phyloP scores from a whole-genome alignment of 2,329 filamentous ascomycete species.

The Lachnellula hyalina region DNA sequence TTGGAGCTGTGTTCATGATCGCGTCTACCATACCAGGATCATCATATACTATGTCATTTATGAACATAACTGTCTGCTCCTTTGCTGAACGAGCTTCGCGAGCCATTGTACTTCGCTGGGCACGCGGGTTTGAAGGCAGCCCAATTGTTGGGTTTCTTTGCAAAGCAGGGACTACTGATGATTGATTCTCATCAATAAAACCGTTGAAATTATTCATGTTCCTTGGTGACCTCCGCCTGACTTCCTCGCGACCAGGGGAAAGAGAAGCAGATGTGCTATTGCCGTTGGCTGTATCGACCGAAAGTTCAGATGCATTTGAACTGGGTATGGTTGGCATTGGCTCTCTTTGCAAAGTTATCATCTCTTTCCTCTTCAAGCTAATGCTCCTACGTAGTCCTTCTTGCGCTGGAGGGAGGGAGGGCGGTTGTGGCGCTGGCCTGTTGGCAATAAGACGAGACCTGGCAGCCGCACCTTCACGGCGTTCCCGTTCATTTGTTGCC shows the following conservation, averaged over 20 bases:
- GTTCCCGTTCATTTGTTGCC: constrained; percentile 26
- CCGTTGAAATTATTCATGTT: constrained; percentile 18
- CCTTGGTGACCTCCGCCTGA: constrained; percentile 29
- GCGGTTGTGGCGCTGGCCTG: constrained; percentile 21
- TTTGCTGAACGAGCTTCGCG: constrained; percentile 20
- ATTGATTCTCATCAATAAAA: constrained; percentile 11
- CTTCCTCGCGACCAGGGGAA: constrained; percentile 29
- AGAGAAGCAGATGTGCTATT: constrained; percentile 29
- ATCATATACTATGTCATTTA: constrained; percentile 52
- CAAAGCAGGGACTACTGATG: constrained; percentile 7
- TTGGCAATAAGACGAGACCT: constrained; percentile 21
- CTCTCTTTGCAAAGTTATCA: constrained; percentile 4
- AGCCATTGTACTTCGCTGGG: constrained; percentile 13
- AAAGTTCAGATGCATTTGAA: constrained; percentile 12
- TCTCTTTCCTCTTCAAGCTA: constrained; percentile 21
- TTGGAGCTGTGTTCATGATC: constrained; percentile 43
- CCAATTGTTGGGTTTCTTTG: constrained; percentile 23
- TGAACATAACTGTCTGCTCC: constrained; percentile 48
- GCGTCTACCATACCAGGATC: constrained; percentile 44
- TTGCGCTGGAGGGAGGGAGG: constrained; percentile 11
- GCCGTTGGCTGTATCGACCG: constrained; percentile 16
- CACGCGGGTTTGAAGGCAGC: constrained; percentile 25
- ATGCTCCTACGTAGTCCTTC: constrained; percentile 20
- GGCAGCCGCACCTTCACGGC: constrained; percentile 23
- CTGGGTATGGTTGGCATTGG: constrained; percentile 16